Evolutionary conservation across 2,329 filamentous ascomycete species (phyloP).

Genomic region (Cercospora canescens): DNA sequence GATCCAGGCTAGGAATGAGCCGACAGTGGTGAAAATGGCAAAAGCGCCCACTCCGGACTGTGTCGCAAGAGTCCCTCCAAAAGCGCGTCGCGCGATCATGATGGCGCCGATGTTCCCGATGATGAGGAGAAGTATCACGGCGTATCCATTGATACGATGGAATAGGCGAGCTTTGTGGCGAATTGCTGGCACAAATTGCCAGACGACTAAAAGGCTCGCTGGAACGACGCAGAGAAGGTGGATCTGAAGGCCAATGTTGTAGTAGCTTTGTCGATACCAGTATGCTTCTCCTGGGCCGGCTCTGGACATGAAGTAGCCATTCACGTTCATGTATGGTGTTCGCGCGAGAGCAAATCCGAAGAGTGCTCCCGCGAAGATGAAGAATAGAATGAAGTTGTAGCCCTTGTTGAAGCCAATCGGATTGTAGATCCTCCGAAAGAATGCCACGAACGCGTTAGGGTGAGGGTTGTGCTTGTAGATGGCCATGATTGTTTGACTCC

Average conservation of each 20-base stretch:
- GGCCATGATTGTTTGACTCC: slow-evolving; percentile 10
- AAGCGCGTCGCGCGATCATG: slow-evolving; percentile 53
- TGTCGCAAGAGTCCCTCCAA: slow-evolving; percentile 56
- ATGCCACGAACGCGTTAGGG: slow-evolving; percentile 25
- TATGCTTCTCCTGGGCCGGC: slow-evolving; percentile 48
- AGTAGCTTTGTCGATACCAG: slow-evolving; percentile 39
- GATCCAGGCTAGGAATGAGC: slow-evolving; percentile 51
- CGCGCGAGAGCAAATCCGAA: slow-evolving; percentile 53
- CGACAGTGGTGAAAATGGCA: slow-evolving; percentile 47
- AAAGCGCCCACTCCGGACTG: slow-evolving; percentile 50
- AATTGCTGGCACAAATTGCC: slow-evolving; percentile 47
- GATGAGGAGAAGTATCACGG: slow-evolving; percentile 51
- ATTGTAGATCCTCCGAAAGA: slow-evolving; percentile 39
- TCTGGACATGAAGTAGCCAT: slow-evolving; percentile 28
- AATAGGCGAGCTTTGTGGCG: slow-evolving; percentile 52
- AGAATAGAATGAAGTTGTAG: slow-evolving; percentile 59
- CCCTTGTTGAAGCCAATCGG: slow-evolving; percentile 56
- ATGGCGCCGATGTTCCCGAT: slow-evolving; percentile 52
- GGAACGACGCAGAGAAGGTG: slow-evolving; percentile 46
- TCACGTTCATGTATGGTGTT: slow-evolving; percentile 52
- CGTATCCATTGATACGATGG: slow-evolving; percentile 63
- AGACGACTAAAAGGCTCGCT: slow-evolving; percentile 40
- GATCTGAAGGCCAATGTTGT: slow-evolving; percentile 44
- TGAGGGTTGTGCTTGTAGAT: slow-evolving; percentile 14
- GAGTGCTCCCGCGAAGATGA: slow-evolving; percentile 33